Evolutionary conservation across 2,329 filamentous ascomycete genomes (phyloP), one percentile per base, ranked within the genome.

Genomic region (Aspergillus udagawae): DNA sequence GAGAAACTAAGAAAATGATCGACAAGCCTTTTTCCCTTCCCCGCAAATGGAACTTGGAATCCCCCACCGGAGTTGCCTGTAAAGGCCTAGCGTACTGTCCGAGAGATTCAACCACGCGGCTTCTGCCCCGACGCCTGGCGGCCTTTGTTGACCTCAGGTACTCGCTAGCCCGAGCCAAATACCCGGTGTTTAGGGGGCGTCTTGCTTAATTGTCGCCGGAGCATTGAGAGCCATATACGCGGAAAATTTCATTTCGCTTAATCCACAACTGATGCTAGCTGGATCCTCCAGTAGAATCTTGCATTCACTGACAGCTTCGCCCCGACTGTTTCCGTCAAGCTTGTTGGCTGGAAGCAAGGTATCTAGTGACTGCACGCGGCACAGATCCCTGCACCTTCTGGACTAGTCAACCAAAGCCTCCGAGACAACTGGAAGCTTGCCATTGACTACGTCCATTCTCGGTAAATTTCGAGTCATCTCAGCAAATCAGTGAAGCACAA

Each of bases 41-140:
- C 57, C 55, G 54, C 60, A 56, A 55, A 51, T 45, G 29, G 35
- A 35, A n/a, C 25, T 49, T n/a, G 41, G 23, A 10, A 56, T 56
- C 57, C 68, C 62, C 68, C 68, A 62, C 68, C 66, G 68, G 66
- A 68, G 65, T 64, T 65, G 58, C 64, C 65, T 59, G 21, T 60
- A 57, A 47, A 25, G 51, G 56, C 23, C 54, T 58, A 61, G 60
- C 47, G 17, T 45, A 3, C 28, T 56, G 48, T 41, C 41, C 25
- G n/a, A 38, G n/a, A 38, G 25, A 32, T 27, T 12, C 48, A 21
- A 32, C 42, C 52, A 45, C 44, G 14, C 45, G 20, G 42, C 42
- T 48, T 21, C 27, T 35, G 45, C 52, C 25, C 41, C 4, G 44
- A 23, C 20, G 21, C 44, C 41, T 44, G 9, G n/a, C 10, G 20